Conservation (phyloP, 257 asterid species). For the Fraxinus cuspidata region DNA sequence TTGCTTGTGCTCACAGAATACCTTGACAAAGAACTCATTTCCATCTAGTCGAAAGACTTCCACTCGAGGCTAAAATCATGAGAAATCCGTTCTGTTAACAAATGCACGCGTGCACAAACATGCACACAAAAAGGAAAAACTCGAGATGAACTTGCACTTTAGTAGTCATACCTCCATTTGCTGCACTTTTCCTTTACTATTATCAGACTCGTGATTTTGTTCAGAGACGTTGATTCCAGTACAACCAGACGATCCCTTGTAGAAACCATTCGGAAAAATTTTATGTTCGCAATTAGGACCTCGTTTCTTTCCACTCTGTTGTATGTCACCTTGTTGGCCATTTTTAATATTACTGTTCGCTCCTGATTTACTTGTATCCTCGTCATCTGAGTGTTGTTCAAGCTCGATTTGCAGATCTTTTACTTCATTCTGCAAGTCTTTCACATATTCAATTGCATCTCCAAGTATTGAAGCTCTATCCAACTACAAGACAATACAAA, state of each 20-base stretch:
- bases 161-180: conserved; percentile 63
- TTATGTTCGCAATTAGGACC: conserved; percentile 33
- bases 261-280: conserved; percentile 24
- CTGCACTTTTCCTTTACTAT: conserved; percentile 36
- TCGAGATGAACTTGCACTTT: too few species aligned
- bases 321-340: conserved; percentile 24
- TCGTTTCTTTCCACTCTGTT: conserved; percentile 27
- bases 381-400: conserved; percentile 52
- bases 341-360: conserved; percentile 5
- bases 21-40: conserved; percentile 56
- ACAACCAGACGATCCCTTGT: conserved; percentile 31
- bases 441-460: conserved; percentile 63
- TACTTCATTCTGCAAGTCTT: conserved; percentile 56
- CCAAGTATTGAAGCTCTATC: conserved; percentile 68
- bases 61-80: conserved; percentile 57
- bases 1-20: conserved; percentile 57
- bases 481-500: conserved; percentile 36
- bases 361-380: conserved; percentile 25
- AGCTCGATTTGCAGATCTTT: conserved; percentile 55
- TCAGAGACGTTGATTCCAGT: conserved; percentile 27
- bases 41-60: conserved; percentile 61
- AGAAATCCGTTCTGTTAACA: background rate
- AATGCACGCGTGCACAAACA: too few species aligned
- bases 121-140: background rate
- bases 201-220: conserved; percentile 34